Conservation (phyloP, 2,329 filamentous ascomycete genomes). For the Aspergillus niger region DNA sequence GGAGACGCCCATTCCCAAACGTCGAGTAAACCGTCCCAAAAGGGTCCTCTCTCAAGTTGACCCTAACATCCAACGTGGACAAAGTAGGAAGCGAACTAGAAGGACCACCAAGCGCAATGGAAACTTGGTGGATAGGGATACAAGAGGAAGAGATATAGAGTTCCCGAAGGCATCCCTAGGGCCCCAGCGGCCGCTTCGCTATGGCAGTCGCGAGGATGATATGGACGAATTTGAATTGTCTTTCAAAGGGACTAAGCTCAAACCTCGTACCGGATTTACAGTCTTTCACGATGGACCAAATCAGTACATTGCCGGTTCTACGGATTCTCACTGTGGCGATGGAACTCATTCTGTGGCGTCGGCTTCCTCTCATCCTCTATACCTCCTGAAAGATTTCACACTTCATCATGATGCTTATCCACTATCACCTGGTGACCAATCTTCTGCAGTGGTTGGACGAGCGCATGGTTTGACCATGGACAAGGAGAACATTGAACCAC, state of each 20-base stretch:
- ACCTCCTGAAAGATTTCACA: slow-evolving; percentile 20
- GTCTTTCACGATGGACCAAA: slow-evolving; percentile 42
- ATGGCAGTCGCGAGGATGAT: slow-evolving; percentile 26
- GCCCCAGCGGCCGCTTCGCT: slow-evolving; percentile 18
- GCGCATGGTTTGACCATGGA: slow-evolving; percentile 17
- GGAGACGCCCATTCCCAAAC: slow-evolving; percentile 46
- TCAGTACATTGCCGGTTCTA: slow-evolving; percentile 10
- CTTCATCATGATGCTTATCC: slow-evolving; percentile 15
- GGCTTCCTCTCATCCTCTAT: slow-evolving; percentile 25
- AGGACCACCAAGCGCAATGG: slow-evolving; percentile 15
- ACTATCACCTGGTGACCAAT: slow-evolving; percentile 18
- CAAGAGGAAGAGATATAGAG: slow-evolving; percentile 20
- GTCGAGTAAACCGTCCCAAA: slow-evolving; percentile 34
- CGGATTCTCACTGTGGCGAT: slow-evolving; percentile 13
- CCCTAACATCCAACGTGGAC: slow-evolving; percentile 34
- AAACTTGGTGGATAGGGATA: slow-evolving; percentile 15
- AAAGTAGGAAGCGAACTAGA: slow-evolving; percentile 30
- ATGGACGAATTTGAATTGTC: slow-evolving; percentile 40
- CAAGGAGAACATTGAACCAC: slow-evolving; percentile 46
- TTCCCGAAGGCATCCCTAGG: slow-evolving; percentile 23
- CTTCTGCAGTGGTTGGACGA: slow-evolving; percentile 13
- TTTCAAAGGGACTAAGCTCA: slow-evolving; percentile 32
- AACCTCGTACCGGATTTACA: slow-evolving; percentile 32
- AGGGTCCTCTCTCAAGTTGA: slow-evolving; percentile 36
- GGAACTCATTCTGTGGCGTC: slow-evolving; percentile 15